These are phyloP conservation scores for Hypocrella siamensis DNA, from an alignment of 2,329 filamentous ascomycete species.

Conservation along the genomic window DNA sequence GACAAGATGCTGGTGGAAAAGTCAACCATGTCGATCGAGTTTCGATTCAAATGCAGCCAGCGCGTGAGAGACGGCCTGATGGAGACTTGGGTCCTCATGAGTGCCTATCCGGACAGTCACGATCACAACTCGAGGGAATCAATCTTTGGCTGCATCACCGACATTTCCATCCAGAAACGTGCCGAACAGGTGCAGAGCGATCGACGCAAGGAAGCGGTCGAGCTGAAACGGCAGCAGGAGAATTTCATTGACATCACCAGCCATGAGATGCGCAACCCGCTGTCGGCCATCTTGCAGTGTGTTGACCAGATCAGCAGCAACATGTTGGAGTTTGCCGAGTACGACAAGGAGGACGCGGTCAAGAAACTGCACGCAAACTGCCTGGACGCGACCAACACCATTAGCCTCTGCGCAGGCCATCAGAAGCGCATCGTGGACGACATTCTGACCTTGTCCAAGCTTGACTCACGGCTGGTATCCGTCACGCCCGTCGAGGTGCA, in stretches of 20 bases:
- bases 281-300: conserved; percentile 60
- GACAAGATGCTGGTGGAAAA: conserved; percentile 34
- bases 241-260: conserved; percentile 61
- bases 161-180: conserved; percentile 74
- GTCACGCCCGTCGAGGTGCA: conserved; percentile 57
- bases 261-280: conserved; percentile 62
- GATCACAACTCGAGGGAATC: conserved; percentile 48
- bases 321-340: conserved; percentile 23
- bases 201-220: conserved; percentile 63
- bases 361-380: conserved; percentile 34
- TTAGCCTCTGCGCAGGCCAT: conserved; percentile 62
- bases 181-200: conserved; percentile 41
- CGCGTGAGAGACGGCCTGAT: conserved; percentile 40
- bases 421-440: conserved; percentile 61
- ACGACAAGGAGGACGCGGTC: conserved; percentile 20
- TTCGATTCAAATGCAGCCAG: conserved; percentile 56
- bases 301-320: conserved; percentile 51
- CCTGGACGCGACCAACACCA: conserved; percentile 62
- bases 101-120: conserved; percentile 56
- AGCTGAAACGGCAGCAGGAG: conserved; percentile 56
- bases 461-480: conserved; percentile 53
- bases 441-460: conserved; percentile 51
- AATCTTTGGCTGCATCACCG: conserved; percentile 66
- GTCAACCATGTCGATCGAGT: conserved; percentile 51
- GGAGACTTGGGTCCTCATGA: conserved; percentile 65